These are phyloP conservation scores for Triticum aestivum DNA, from an alignment of 176 grass and related monocot species.

Conservation along the genomic window DNA sequence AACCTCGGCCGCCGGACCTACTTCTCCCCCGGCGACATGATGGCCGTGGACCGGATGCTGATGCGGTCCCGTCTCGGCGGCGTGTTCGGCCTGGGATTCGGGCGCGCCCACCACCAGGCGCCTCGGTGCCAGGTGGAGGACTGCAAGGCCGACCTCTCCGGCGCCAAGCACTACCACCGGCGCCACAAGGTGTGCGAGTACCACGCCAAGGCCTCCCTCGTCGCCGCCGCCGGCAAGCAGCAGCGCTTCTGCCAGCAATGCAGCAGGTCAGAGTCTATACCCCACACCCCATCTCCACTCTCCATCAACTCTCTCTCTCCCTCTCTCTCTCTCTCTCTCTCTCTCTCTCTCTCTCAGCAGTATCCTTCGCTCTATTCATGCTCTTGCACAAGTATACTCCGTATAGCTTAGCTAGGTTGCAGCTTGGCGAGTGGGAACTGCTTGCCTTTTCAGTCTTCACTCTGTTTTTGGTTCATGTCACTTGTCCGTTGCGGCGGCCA, in stretches of 20 bases:
- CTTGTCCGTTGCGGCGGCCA: slow-evolving; percentile 40
- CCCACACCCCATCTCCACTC: no score
- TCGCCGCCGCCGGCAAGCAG: slow-evolving; percentile 63
- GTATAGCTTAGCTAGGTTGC: not conserved
- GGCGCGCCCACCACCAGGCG: slow-evolving; percentile 53
- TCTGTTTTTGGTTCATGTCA: slow-evolving; percentile 14
- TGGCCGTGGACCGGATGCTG: slow-evolving; percentile 56
- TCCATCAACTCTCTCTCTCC: not conserved
- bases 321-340: no score
- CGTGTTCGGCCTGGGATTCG: slow-evolving; percentile 57
- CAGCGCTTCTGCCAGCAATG: slow-evolving; percentile 99
- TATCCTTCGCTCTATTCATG: not conserved
- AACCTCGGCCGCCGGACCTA: slow-evolving; percentile 85
- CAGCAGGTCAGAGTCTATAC: slow-evolving; percentile 46
- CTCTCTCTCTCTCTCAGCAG: no score
- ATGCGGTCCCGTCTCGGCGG: slow-evolving; percentile 45
- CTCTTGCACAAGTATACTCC: no score
- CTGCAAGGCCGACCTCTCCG: slow-evolving; percentile 80
- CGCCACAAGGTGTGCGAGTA: slow-evolving; percentile 98
- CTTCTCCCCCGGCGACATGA: slow-evolving; percentile 69
- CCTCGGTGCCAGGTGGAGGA: slow-evolving; percentile 88
- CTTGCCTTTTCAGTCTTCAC: not conserved
- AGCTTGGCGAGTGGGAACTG: not conserved
- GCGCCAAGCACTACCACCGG: slow-evolving; percentile 94
- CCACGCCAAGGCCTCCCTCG: slow-evolving; percentile 89